Conservation (phyloP, 805 yeast genomes). For the Candida ficus region DNA sequence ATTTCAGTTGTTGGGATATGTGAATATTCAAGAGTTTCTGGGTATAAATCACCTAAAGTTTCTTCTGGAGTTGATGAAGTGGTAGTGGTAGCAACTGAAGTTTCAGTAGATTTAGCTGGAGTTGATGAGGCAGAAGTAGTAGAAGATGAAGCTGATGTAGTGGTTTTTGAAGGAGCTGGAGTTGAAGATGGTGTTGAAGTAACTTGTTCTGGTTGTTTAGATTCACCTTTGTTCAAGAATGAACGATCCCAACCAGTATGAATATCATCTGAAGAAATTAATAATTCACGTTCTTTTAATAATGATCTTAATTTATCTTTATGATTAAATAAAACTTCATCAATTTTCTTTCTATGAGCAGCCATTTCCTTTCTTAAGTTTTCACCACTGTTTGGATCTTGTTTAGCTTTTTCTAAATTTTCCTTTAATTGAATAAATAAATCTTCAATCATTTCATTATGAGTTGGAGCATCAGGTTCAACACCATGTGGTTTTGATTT, state of each 20-base stretch:
- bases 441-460: conserved; percentile 91
- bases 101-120: conserved; percentile 1
- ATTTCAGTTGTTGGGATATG: conserved; percentile 46
- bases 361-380: conserved; percentile 33
- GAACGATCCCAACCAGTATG: conserved; percentile 91
- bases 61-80: conserved; percentile 13
- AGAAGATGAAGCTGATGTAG: background rate
- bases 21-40: conserved; percentile 42
- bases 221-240: conserved; percentile 56
- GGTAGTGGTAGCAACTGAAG: background rate
- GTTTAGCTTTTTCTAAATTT: conserved; percentile 47
- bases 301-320: conserved; percentile 61
- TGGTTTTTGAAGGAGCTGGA: background rate
- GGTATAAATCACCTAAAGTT: conserved; percentile 11
- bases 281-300: conserved; percentile 61
- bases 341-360: conserved; percentile 68
- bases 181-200: background rate
- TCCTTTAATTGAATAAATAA: conserved; percentile 69
- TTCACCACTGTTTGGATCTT: conserved; percentile 37
- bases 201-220: conserved; percentile 1
- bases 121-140: background rate
- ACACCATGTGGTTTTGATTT: conserved; percentile 50
- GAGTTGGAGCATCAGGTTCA: conserved; percentile 51
- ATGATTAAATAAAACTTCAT: conserved; percentile 58
- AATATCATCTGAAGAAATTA: conserved; percentile 86